Percentiles rank a stretch among this genome's conserved stretches.
Conservation (phyloP, 345 rosid genomes). For the Eucalyptus decipiens region DNA sequence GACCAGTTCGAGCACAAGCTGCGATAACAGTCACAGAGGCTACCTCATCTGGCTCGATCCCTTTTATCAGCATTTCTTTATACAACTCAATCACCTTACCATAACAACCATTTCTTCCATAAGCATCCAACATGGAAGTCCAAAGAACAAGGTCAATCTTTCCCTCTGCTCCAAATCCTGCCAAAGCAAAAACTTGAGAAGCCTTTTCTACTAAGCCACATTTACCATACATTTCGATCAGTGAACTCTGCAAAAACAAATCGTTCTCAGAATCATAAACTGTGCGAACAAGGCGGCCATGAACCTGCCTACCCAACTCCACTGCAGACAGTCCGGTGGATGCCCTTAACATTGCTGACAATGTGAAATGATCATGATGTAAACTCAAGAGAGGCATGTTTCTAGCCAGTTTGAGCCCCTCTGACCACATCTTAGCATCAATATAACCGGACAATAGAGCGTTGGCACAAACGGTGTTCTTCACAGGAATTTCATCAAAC, state of each 20-base stretch:
- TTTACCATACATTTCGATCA: conserved; percentile 55
- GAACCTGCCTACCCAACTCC: conserved; percentile 40
- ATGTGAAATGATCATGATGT: conserved; percentile 30
- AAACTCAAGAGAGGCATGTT: conserved; percentile 28
- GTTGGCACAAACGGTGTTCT: conserved; percentile 48
- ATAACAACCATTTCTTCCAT: conserved; percentile 27
- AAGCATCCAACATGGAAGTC: conserved; percentile 49
- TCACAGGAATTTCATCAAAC: conserved; percentile 47
- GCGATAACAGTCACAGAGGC: conserved; percentile 43
- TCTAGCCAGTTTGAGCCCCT: conserved; percentile 19
- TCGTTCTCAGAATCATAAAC: conserved; percentile 12
- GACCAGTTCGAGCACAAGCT: conserved; percentile 50
- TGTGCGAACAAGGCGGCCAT: conserved; percentile 20
- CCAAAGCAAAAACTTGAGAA: conserved; percentile 18
- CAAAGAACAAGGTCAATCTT: conserved; percentile 38
- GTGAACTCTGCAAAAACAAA: conserved; percentile 37
- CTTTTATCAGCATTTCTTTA: conserved; percentile 24
- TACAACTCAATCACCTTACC: conserved; percentile 22
- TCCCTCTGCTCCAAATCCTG: conserved; percentile 6
- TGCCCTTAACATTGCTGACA: conserved; percentile 17
- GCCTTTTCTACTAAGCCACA: conserved; percentile 38
- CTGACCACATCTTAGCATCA: conserved; percentile 23
- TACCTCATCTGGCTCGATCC: conserved; percentile 33
- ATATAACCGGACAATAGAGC: conserved; percentile 32
- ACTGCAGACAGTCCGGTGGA: conserved; percentile 23